These are phyloP conservation scores for Chloranthus sessilifolius DNA, from an alignment of 164 flowering plant genomes.

Conservation along the genomic window DNA sequence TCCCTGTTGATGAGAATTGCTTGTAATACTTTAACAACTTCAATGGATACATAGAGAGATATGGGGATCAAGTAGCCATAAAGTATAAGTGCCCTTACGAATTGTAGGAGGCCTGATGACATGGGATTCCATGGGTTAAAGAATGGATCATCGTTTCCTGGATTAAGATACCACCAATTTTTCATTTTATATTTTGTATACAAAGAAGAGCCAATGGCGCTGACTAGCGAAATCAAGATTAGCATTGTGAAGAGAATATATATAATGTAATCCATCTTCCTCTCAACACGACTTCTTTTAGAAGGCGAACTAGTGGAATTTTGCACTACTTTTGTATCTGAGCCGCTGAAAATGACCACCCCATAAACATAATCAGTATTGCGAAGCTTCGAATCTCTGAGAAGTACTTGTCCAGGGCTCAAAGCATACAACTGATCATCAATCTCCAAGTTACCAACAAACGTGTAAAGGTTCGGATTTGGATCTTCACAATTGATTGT, in stretches of 20 bases:
- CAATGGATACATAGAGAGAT: conserved; percentile 72
- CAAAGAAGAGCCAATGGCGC: conserved; percentile 41
- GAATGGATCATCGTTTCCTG: conserved; percentile 39
- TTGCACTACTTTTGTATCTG: conserved; percentile 64
- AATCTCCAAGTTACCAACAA: conserved; percentile 52
- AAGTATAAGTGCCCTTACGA: conserved; percentile 57
- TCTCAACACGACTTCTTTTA: conserved; percentile 67
- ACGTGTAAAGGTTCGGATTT: conserved; percentile 65
- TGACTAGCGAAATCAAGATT: conserved; percentile 41
- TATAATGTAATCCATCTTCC: conserved; percentile 47
- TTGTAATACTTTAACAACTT: conserved; percentile 76
- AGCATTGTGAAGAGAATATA: conserved; percentile 49
- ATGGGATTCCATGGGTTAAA: conserved; percentile 41
- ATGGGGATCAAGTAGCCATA: conserved; percentile 72
- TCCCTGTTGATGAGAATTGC: conserved; percentile 62
- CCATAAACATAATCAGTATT: conserved; percentile 71
- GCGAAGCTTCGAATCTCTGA: conserved; percentile 68
- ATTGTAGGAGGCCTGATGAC: conserved; percentile 51
- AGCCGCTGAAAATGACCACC: conserved; percentile 63
- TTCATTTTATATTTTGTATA: conserved; percentile 30
- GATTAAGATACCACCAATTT: conserved; percentile 66
- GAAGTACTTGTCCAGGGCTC: conserved; percentile 53
- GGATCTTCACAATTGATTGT: conserved; percentile 68
- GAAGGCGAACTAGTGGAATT: conserved; percentile 71
- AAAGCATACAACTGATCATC: conserved; percentile 46